Percentiles rank a stretch among this genome's conserved stretches.
These are phyloP conservation scores for Teratosphaeria destructans DNA, from an alignment of 2,329 filamentous ascomycete genomes.

Conservation along the genomic window DNA sequence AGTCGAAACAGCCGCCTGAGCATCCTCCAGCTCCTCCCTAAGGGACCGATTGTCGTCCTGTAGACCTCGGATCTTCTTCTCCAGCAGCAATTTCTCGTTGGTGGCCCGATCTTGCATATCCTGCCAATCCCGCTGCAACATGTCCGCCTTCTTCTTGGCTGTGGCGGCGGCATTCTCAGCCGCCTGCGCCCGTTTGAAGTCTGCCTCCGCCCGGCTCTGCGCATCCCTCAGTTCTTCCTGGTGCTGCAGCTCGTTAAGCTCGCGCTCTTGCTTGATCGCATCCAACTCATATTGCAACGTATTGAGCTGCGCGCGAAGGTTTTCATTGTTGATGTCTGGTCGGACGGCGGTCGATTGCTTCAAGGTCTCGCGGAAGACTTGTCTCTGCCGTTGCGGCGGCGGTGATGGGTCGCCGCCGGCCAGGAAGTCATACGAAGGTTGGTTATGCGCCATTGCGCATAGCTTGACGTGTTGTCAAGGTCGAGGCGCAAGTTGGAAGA, in stretches of 20 bases:
- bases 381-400: conserved; percentile 16
- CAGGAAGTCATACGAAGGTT: conserved; percentile 41
- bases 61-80: conserved; percentile 43
- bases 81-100: conserved; percentile 46
- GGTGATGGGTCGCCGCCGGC: conserved; percentile 29
- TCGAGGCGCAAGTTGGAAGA: background rate
- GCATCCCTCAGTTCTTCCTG: conserved; percentile 75
- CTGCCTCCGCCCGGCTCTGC: conserved; percentile 71
- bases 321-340: conserved; percentile 50
- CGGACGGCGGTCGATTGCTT: conserved; percentile 29
- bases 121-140: conserved; percentile 43
- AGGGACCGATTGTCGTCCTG: conserved; percentile 63
- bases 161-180: conserved; percentile 44
- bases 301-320: conserved; percentile 80
- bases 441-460: conserved; percentile 23
- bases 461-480: background rate
- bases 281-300: conserved; percentile 80
- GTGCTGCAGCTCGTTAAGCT: conserved; percentile 66
- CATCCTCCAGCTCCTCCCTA: conserved; percentile 76
- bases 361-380: conserved; percentile 34
- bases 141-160: conserved; percentile 45
- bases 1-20: conserved; percentile 61
- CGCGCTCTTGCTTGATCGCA: conserved; percentile 77
- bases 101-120: conserved; percentile 43
- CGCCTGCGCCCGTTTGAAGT: conserved; percentile 56